Base-by-base conservation (phyloP, 176 grass and related monocot genomes). In the Avena sativa region DNA sequence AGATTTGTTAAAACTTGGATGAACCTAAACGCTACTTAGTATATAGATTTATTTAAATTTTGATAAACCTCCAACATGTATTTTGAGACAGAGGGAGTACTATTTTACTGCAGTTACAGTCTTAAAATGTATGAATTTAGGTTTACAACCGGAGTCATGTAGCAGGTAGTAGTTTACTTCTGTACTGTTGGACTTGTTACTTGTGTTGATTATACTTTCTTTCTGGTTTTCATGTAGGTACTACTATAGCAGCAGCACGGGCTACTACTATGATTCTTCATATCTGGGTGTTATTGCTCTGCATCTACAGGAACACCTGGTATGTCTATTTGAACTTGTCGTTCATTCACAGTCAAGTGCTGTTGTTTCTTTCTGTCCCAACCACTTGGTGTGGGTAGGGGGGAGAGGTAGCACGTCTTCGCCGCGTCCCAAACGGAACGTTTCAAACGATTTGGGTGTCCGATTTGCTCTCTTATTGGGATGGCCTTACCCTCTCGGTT, bases 221-320 rank as follows among this genome's bases (percentile, higher is more conserved):
- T 81, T 49, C 70, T 84, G 4, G 21, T 76, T 88, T 76, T 47
- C 23, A 60, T 94, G 59, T 79, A 96, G 97, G 76, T 99, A 94
- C 87, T 99, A 94, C 86, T 99, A 96, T 77, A 99, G 90, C 77
- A 96, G 89, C 79, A 96, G 83, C 48, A 89, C 89, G 79, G 94
- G 92, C 62, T 99, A 96, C 85, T 99, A 96, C 83, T 99, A 94
- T 74, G 94, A 99, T 81, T 69, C 94, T 72, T 68, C 83, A 59
- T 88, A 59, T 88, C 89, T 50, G 90, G 94, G 67, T 86, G 88
- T 86, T 96, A 96, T 82, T 94, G 92, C 52, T 91, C 79, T 89
- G 94, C 90, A 84, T 88, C 94, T 53, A 94, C 94, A 34, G 92
- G 97, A 76, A 92, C 48, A 92, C 48, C 43, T 99, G 94, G 97